Percentiles rank a stretch among this genome's conserved stretches.
Conservation (phyloP, 768 basidiomycete genomes). For the Tephrocybe sp. region DNA sequence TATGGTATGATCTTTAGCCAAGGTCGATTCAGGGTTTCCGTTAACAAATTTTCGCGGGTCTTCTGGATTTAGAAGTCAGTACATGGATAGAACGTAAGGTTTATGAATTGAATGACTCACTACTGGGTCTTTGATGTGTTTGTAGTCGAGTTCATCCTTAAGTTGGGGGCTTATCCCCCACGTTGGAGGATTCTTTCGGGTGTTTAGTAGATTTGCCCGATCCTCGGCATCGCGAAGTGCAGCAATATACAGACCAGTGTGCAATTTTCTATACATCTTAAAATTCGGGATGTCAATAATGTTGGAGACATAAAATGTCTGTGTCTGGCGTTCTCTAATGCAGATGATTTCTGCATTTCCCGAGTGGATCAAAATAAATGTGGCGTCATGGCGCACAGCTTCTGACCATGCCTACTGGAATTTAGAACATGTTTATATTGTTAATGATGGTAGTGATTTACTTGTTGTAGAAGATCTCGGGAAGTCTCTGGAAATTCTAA, state of each 20-base stretch:
- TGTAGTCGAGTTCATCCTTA: neutral
- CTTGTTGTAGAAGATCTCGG: slow-evolving; percentile 5
- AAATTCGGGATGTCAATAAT: neutral
- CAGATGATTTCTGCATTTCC: neutral
- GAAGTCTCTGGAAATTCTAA: neutral
- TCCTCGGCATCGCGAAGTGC: neutral
- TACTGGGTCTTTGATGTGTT: too few species aligned
- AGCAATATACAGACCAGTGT: neutral
- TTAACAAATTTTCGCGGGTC: too few species aligned
- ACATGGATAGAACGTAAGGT: too few species aligned
- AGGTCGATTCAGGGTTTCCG: too few species aligned
- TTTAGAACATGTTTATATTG: neutral
- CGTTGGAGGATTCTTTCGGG: neutral
- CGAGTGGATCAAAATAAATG: neutral
- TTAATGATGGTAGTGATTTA: neutral
- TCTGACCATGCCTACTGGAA: neutral
- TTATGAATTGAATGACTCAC: neutral
- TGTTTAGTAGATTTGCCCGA: neutral
- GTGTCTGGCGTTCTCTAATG: neutral
- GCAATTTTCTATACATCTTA: neutral
- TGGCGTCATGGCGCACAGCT: neutral
- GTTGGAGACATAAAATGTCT: neutral
- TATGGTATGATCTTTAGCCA: too few species aligned
- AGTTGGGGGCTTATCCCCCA: neutral
- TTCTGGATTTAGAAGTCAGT: too few species aligned